Evolutionary conservation across 371 early-diverging fungal species (phyloP).

Genomic region (Neoconidiobolus thromboides): DNA sequence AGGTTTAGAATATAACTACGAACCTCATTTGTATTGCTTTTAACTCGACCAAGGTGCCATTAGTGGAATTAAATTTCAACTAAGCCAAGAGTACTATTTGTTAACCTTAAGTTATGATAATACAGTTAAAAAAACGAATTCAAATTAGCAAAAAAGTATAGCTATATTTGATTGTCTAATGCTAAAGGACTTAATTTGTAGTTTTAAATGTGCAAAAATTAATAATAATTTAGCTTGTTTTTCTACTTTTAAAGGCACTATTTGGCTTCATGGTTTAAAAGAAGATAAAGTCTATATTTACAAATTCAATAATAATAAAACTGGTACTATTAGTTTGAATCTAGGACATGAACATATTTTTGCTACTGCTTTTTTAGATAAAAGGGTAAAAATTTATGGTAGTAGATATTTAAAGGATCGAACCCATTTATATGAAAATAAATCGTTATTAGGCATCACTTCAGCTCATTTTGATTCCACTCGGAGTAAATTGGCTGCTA

Average conservation of each 20-base stretch:
- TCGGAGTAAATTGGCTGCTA: slow-evolving; percentile 28
- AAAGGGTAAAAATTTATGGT: slow-evolving; percentile 54
- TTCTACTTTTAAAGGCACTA: slow-evolving; percentile 33
- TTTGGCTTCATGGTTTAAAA: slow-evolving; percentile 30
- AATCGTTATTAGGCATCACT: slow-evolving; percentile 24
- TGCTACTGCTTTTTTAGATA: slow-evolving; percentile 44
- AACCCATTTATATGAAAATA: neutral
- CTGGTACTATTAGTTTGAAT: slow-evolving; percentile 49
- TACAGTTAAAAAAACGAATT: slow-evolving; percentile 32
- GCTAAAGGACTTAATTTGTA: slow-evolving; percentile 12
- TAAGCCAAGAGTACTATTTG: slow-evolving; percentile 23
- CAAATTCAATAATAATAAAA: slow-evolving; percentile 27
- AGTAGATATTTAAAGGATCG: slow-evolving; percentile 13
- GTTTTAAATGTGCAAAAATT: no score
- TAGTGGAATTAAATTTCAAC: slow-evolving; percentile 31
- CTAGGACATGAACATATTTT: slow-evolving; percentile 35
- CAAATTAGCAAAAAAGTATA: slow-evolving; percentile 9
- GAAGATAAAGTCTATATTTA: slow-evolving; percentile 19
- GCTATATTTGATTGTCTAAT: slow-evolving; percentile 9
- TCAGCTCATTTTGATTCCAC: slow-evolving; percentile 50
- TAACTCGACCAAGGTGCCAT: slow-evolving; percentile 32
- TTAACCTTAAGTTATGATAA: slow-evolving; percentile 45
- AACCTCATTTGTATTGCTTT: slow-evolving; percentile 33
- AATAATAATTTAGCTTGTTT: slow-evolving; percentile 17
- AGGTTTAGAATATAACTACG: slow-evolving; percentile 17